These are phyloP conservation scores for Aspergillus mulundensis DNA, from an alignment of 495 filamentous ascomycete genomes.

Conservation along the genomic window DNA sequence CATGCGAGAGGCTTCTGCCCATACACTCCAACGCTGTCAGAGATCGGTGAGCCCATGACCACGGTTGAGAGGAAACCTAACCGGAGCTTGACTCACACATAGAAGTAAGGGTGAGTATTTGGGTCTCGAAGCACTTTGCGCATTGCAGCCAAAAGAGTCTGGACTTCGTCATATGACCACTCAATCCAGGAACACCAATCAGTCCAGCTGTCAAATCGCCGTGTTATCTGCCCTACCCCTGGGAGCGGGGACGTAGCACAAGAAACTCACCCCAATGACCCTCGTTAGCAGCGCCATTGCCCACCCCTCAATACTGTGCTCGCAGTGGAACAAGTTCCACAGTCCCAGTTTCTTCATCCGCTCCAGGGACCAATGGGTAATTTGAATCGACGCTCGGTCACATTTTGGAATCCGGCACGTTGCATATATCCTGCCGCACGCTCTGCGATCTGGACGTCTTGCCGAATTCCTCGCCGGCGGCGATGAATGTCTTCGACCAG, in stretches of 20 bases:
- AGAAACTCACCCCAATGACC: slow-evolving; percentile 38
- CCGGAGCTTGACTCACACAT: slow-evolving; percentile 23
- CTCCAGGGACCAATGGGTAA: slow-evolving; percentile 65
- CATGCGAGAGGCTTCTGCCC: slow-evolving; percentile 1
- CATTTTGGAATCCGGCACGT: slow-evolving; percentile 55
- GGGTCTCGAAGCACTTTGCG: slow-evolving; percentile 20
- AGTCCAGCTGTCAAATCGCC: not conserved
- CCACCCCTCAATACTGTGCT: slow-evolving; percentile 54
- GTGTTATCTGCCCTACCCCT: not conserved
- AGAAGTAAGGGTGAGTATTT: slow-evolving; percentile 20
- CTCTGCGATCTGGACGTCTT: slow-evolving; percentile 42
- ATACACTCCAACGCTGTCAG: slow-evolving; percentile 17
- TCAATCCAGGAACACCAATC: slow-evolving; percentile 18
- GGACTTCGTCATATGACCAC: slow-evolving; percentile 23
- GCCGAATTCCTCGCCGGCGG: slow-evolving; percentile 47
- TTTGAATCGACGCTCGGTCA: slow-evolving; percentile 55
- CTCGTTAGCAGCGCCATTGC: slow-evolving; percentile 57
- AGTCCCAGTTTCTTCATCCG: slow-evolving; percentile 61
- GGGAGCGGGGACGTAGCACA: not conserved
- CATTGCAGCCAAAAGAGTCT: slow-evolving; percentile 23
- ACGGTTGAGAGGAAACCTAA: not conserved
- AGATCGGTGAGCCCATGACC: not conserved
- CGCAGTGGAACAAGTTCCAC: slow-evolving; percentile 55
- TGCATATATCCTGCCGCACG: slow-evolving; percentile 30
- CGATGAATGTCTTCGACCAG: slow-evolving; percentile 48